Conservation (phyloP, 1,284 basidiomycete species). For the Leucocoprinus gongylophorus region DNA sequence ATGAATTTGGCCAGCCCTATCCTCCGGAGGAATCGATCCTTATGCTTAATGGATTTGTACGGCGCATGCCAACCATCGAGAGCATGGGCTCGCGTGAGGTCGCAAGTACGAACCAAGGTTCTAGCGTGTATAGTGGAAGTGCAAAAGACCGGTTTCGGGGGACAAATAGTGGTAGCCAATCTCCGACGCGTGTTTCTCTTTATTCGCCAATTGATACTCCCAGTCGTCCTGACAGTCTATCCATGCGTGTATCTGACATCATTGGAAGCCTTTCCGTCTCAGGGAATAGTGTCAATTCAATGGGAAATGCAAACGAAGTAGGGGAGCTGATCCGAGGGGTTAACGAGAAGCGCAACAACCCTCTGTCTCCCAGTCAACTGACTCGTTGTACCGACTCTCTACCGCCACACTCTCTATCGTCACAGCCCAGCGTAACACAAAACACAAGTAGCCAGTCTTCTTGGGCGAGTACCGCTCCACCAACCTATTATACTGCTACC, state of each 20-base stretch:
- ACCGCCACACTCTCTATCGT: neutral
- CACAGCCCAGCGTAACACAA: neutral
- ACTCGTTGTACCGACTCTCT: neutral
- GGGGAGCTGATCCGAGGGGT: constrained; percentile 26
- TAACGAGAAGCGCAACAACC: constrained; percentile 11
- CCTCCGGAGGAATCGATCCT: constrained; percentile 46
- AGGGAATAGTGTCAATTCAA: constrained; percentile 18
- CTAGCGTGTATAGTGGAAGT: constrained; percentile 22
- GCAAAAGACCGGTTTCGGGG: constrained; percentile 12
- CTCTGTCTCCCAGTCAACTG: neutral
- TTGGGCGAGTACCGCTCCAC: constrained; percentile 1
- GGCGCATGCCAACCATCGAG: constrained; percentile 75
- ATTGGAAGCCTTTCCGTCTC: neutral
- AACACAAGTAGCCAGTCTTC: constrained; percentile 10
- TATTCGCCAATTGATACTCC: constrained; percentile 24
- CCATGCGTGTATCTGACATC: constrained; percentile 18
- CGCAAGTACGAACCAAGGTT: constrained; percentile 25
- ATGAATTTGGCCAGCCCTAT: constrained; percentile 41
- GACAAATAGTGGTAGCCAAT: constrained; percentile 21
- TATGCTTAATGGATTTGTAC: constrained; percentile 53
- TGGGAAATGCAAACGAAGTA: constrained; percentile 22
- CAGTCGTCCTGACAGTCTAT: constrained; percentile 27
- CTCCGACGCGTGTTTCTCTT: constrained; percentile 28
- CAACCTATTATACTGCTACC: constrained; percentile 11
- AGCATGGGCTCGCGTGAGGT: constrained; percentile 57